Percentiles rank a stretch among this genome's conserved stretches.
phyloP scores from a whole-genome alignment of 805 yeast species.

The Torulaspora indica region DNA sequence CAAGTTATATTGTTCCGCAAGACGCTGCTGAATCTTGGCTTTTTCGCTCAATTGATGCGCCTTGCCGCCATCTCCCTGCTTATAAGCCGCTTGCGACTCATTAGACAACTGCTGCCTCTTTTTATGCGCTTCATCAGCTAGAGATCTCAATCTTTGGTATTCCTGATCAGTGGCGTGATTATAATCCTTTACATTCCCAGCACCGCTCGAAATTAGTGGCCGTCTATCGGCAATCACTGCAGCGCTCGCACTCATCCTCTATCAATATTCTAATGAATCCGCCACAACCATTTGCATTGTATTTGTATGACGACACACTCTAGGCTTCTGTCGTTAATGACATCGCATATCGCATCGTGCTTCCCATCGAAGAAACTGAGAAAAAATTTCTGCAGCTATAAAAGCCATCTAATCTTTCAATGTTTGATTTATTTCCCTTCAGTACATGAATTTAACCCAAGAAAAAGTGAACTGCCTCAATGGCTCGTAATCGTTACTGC shows the following conservation, averaged over 20 bases:
- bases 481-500: neutral
- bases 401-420: conserved; percentile 2
- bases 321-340: neutral
- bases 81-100: conserved; percentile 73
- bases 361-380: too few species aligned
- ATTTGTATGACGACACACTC: neutral
- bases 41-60: conserved; percentile 72
- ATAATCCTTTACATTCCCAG: conserved; percentile 45
- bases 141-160: conserved; percentile 57
- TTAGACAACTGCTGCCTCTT: conserved; percentile 52
- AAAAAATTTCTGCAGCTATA: conserved; percentile 6
- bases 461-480: too few species aligned
- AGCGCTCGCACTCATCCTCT: conserved; percentile 10
- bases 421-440: too few species aligned
- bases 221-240: conserved; percentile 14
- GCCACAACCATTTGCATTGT: neutral
- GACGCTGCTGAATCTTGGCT: conserved; percentile 52
- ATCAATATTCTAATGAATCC: neutral
- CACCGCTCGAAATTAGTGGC: conserved; percentile 10
- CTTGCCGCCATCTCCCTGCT: conserved; percentile 61
- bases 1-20: conserved; percentile 66
- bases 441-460: neutral
- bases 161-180: conserved; percentile 67
- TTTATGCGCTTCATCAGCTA: conserved; percentile 64
- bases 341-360: too few species aligned